Evolutionary conservation across 176 grass and related monocot genomes (phyloP).

Genomic region (Oryza longistaminata): DNA sequence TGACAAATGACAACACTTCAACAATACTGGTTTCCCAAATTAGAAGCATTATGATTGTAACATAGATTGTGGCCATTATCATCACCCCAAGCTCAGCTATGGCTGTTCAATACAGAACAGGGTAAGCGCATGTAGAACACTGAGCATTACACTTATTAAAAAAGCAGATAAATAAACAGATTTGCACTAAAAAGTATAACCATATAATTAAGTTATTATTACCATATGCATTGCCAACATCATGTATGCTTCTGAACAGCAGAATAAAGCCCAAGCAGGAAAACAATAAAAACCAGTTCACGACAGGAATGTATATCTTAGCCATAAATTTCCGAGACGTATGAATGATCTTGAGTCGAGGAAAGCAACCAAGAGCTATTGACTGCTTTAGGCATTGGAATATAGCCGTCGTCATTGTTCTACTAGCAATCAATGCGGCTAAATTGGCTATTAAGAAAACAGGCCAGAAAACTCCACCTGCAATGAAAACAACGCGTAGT

Average conservation of each 20-base stretch:
- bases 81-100: slow-evolving; percentile 92
- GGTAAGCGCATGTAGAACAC: slow-evolving; percentile 24
- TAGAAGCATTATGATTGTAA: slow-evolving; percentile 95
- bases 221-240: slow-evolving; percentile 94
- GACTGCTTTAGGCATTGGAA: slow-evolving; percentile 97
- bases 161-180: slow-evolving; percentile 19
- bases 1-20: slow-evolving; percentile 67
- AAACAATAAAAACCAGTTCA: slow-evolving; percentile 92
- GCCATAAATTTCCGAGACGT: slow-evolving; percentile 97
- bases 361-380: slow-evolving; percentile 94
- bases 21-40: slow-evolving; percentile 84
- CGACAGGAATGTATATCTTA: slow-evolving; percentile 91
- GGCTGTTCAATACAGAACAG: slow-evolving; percentile 54
- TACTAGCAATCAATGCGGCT: slow-evolving; percentile 93
- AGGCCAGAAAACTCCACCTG: slow-evolving; percentile 86
- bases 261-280: slow-evolving; percentile 72
- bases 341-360: slow-evolving; percentile 91
- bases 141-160: slow-evolving; percentile 8
- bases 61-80: slow-evolving; percentile 87
- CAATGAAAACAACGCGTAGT: slow-evolving; percentile 12
- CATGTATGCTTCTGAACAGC: slow-evolving; percentile 69
- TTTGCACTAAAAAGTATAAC: slow-evolving; percentile 18
- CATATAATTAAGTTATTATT: slow-evolving; percentile 32
- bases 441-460: slow-evolving; percentile 84
- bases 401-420: slow-evolving; percentile 89